Conservation (phyloP, 306 rosid species). For the Lathyrus oleraceus region DNA sequence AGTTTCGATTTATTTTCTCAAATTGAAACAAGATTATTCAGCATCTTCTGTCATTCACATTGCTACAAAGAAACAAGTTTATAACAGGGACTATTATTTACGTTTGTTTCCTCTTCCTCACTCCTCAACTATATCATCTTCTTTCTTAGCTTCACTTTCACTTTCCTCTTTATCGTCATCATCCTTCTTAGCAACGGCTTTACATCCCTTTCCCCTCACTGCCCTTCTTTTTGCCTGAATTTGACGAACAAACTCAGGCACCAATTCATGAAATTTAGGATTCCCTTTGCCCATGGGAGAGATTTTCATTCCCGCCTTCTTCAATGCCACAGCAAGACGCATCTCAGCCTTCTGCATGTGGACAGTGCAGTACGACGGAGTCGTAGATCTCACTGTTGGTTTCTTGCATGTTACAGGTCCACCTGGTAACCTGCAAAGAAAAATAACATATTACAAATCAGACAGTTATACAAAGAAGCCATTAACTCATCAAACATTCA, state of each 20-base stretch:
- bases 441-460: no score
- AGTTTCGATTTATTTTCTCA: not conserved
- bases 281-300: slow-evolving; percentile 46
- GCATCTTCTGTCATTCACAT: no score
- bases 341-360: slow-evolving; percentile 63
- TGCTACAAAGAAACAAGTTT: no score
- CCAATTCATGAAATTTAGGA: slow-evolving; percentile 59
- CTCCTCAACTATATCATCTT: no score
- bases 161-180: not conserved
- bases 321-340: slow-evolving; percentile 53
- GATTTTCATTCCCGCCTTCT: slow-evolving; percentile 52
- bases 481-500: no score
- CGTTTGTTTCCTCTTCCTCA: not conserved
- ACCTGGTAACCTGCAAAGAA: slow-evolving; percentile 44
- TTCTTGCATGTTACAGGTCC: slow-evolving; percentile 65
- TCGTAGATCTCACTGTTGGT: slow-evolving; percentile 59
- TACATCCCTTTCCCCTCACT: slow-evolving; percentile 27
- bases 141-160: no score
- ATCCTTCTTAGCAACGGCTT: slow-evolving; percentile 16
- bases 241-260: slow-evolving; percentile 47
- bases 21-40: not conserved
- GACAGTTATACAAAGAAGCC: no score
- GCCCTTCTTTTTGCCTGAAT: slow-evolving; percentile 52
- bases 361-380: slow-evolving; percentile 56
- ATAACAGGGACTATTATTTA: no score